phyloP scores from a whole-genome alignment of 495 filamentous ascomycete genomes.

The Aspergillus kassunensis region DNA sequence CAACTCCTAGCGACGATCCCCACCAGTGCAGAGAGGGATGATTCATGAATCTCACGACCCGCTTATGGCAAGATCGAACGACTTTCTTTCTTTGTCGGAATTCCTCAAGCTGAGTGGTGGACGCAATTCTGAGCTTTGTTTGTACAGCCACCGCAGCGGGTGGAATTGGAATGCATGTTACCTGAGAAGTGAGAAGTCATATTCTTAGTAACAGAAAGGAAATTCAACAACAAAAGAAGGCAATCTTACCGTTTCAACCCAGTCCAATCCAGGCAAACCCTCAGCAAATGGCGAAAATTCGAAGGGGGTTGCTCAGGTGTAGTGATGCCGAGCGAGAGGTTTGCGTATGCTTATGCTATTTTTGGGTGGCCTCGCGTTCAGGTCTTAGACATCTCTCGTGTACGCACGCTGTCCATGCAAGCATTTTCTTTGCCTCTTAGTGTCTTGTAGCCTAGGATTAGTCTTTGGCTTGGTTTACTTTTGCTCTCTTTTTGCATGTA shows the following conservation, averaged over 20 bases:
- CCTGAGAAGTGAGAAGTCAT: background rate
- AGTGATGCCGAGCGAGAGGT: slow-evolving; percentile 10
- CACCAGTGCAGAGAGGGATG: slow-evolving; percentile 11
- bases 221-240: background rate
- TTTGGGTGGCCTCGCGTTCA: slow-evolving; percentile 17
- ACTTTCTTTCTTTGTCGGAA: slow-evolving; percentile 6
- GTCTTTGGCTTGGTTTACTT: too few species aligned
- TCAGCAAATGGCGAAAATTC: background rate
- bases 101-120: background rate
- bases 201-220: background rate
- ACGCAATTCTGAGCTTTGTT: slow-evolving; percentile 3
- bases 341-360: slow-evolving; percentile 25
- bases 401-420: background rate
- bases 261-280: background rate
- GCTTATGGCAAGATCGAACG: slow-evolving; percentile 6
- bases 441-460: too few species aligned
- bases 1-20: slow-evolving; percentile 18
- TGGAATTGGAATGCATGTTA: background rate
- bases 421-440: background rate
- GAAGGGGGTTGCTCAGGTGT: too few species aligned
- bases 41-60: slow-evolving; percentile 5
- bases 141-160: background rate
- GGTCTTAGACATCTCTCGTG: slow-evolving; percentile 6
- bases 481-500: background rate
- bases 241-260: background rate